Evolutionary conservation across 805 yeast genomes (phyloP).

Genomic region (Saccharomycopsis lassenensis): DNA sequence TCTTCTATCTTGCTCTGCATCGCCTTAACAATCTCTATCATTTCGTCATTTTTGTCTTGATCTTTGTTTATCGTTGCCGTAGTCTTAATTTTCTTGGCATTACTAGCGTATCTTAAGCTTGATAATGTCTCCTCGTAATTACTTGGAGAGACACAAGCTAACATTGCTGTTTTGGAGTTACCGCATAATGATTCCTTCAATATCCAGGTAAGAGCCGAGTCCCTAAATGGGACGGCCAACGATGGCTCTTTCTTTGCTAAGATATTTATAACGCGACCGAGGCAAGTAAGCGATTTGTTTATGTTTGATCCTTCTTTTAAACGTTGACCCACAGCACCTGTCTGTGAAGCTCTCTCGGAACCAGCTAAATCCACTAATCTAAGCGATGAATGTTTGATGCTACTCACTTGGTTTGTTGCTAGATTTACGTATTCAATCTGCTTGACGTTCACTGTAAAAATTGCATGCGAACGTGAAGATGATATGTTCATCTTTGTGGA

Average conservation of each 20-base stretch:
- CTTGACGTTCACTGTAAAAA: constrained; percentile 48
- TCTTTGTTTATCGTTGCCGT: constrained; percentile 43
- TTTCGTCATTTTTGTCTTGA: constrained; percentile 26
- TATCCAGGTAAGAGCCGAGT: constrained; percentile 64
- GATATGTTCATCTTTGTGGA: constrained; percentile 61
- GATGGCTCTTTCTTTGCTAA: constrained; percentile 28
- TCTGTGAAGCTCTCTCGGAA: constrained; percentile 56
- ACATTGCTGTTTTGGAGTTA: constrained; percentile 75
- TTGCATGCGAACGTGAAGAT: constrained; percentile 76
- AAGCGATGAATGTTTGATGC: constrained; percentile 46
- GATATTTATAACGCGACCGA: constrained; percentile 56
- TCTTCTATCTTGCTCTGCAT: constrained; percentile 29
- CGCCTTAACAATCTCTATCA: constrained; percentile 27
- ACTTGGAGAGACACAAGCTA: constrained; percentile 76
- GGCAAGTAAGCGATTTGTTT: constrained; percentile 65
- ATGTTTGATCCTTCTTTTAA: constrained; percentile 68
- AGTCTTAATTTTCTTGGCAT: constrained; percentile 60
- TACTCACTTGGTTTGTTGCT: constrained; percentile 29
- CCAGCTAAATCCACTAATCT: constrained; percentile 77
- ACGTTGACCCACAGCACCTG: constrained; percentile 51
- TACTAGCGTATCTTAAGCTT: constrained; percentile 67
- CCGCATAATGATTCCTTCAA: constrained; percentile 73
- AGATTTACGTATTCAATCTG: constrained; percentile 38
- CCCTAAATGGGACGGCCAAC: constrained; percentile 56
- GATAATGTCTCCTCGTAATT: constrained; percentile 71